Base-by-base conservation (phyloP, 176 grass and related monocot species). In the Ensete glaucum region DNA sequence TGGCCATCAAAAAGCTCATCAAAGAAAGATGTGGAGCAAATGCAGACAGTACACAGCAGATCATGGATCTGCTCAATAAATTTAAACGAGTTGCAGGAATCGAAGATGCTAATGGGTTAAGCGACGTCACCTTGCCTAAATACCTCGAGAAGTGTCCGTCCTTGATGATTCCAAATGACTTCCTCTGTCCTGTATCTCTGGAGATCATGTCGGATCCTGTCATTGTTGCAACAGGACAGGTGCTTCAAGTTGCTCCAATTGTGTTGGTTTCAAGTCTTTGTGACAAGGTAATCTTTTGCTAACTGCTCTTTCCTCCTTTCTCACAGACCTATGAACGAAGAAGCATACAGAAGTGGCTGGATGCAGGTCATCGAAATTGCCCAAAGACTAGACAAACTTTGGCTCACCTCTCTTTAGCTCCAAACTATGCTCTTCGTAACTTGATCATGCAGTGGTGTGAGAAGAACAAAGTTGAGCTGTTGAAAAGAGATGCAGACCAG, bases 71-170 rank as follows among this genome's bases (percentile, higher is more conserved):
- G 53, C 69, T 94, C 20, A 54, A 78, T 24, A 88, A 81, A 68
- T 76, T 94, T 57, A 94, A 88, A 69, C 80, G 66, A 8, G 76
- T 88, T 54, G 87, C 87, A 2, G 88, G 91, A 29, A 52, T 94
- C 13, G 87, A 94, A 25, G 85, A 82, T 16, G 73, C 72, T 12
- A 80, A 83, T 77, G 86, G 84, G 50, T 78, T 94, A 1, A 82
- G 82, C 20, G 91, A 94, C 50, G 82, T 94, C 14, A 69, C 71
- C 6, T 76, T 94, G 78, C 91, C 91, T 8, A 90, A 85, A 72
- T 94, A 94, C 76, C 83, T 94, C 0, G 83, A 90, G 66, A 94
- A 90, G 75, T 94, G 91, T 65, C 87, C 91, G 8, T 94, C 91
- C n/a, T 80, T 94, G 71, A 83, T 87, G 82, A 86, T 92, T 52